Evolutionary conservation across 345 rosid species (phyloP).

Genomic region (Zanthoxylum bungeanum): DNA sequence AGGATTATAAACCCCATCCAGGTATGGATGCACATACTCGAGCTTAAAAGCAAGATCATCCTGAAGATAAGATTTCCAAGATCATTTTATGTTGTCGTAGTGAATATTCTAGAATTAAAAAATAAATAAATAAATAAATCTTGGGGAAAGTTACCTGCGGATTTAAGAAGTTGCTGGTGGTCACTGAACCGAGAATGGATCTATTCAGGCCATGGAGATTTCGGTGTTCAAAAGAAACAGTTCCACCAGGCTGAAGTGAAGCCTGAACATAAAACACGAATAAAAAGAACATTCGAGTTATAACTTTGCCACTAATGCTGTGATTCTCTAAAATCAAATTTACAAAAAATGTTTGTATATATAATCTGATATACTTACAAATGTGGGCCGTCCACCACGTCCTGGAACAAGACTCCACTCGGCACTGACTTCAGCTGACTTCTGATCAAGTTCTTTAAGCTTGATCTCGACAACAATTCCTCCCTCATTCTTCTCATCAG

Average conservation of each 20-base stretch:
- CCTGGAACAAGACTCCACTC: slow-evolving; percentile 99
- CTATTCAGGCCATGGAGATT: slow-evolving; percentile 90
- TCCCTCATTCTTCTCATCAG: slow-evolving; percentile 96
- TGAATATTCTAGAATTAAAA: not conserved
- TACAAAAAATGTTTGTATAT: not conserved
- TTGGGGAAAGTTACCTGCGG: slow-evolving; percentile 59
- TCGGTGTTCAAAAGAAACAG: slow-evolving; percentile 93
- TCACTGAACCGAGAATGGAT: slow-evolving; percentile 89
- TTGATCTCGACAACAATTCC: slow-evolving; percentile 97
- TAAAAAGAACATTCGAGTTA: not conserved
- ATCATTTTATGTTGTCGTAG: not conserved
- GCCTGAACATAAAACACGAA: slow-evolving; percentile 45
- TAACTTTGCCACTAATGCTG: not conserved
- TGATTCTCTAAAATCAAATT: slow-evolving; percentile 1
- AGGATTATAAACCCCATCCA: slow-evolving; percentile 75
- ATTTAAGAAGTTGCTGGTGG: slow-evolving; percentile 92
- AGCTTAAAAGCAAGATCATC: slow-evolving; percentile 99
- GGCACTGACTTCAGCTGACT: slow-evolving; percentile 97
- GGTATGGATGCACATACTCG: slow-evolving; percentile 95
- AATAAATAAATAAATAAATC: slow-evolving; percentile 1
- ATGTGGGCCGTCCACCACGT: slow-evolving; percentile 91
- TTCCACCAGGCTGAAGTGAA: slow-evolving; percentile 96
- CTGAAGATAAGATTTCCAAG: slow-evolving; percentile 33
- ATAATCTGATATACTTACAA: slow-evolving; percentile 44
- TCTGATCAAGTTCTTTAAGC: slow-evolving; percentile 93